These are phyloP conservation scores for Endotrypanum monterogeii DNA, from an alignment of 208 protist species.

Conservation along the genomic window DNA sequence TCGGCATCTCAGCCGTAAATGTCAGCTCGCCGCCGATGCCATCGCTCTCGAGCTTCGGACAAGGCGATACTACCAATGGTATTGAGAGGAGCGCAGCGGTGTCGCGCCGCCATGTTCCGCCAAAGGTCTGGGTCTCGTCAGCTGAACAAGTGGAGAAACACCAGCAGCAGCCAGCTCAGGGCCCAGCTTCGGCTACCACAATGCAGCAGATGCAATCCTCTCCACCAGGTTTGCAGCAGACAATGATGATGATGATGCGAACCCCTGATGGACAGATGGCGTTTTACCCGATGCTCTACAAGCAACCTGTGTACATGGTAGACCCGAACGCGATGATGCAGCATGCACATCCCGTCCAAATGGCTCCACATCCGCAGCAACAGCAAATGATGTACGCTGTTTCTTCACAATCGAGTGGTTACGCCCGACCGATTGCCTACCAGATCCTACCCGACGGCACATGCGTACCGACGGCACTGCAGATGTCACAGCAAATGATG, in stretches of 20 bases:
- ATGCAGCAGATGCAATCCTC: neutral
- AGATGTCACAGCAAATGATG: slow-evolving; percentile 8
- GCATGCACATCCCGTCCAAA: slow-evolving; percentile 4
- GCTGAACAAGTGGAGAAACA: slow-evolving; percentile 11
- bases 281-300: slow-evolving; percentile 29
- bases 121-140: neutral
- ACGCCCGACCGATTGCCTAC: neutral
- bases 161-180: neutral
- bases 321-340: slow-evolving; percentile 13
- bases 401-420: neutral
- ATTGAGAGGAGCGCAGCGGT: slow-evolving; percentile 1
- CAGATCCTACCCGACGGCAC: slow-evolving; percentile 12
- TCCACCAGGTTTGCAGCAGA: slow-evolving; percentile 2
- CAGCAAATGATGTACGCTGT: slow-evolving; percentile 17
- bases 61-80: neutral
- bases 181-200: neutral
- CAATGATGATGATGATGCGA: slow-evolving; percentile 37
- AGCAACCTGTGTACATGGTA: slow-evolving; percentile 21
- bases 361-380: neutral
- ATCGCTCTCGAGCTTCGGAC: slow-evolving; percentile 3
- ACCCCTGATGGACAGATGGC: slow-evolving; percentile 28
- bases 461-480: neutral
- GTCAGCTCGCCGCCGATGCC: neutral
- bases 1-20: slow-evolving; percentile 6
- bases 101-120: slow-evolving; percentile 5